Percentiles rank a stretch among this genome's conserved stretches.
Evolutionary conservation across 768 basidiomycete species (phyloP).

Genomic region (Amanita inopinata): DNA sequence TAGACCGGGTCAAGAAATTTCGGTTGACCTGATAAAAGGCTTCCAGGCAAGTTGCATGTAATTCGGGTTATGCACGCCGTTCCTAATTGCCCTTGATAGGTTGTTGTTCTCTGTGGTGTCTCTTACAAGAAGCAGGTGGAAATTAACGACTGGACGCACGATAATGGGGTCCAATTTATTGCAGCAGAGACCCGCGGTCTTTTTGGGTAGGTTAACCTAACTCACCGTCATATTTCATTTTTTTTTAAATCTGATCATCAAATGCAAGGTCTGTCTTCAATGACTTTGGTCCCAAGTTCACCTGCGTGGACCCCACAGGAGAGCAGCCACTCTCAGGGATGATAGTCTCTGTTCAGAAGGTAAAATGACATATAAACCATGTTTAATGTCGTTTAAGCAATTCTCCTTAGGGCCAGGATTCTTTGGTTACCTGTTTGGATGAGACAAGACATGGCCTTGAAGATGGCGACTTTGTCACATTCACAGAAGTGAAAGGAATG

Average conservation of each 20-base stretch:
- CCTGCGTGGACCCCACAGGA: slow-evolving; percentile 96
- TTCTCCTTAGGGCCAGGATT: slow-evolving; percentile 59
- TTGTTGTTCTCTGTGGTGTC: slow-evolving; percentile 79
- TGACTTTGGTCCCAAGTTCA: slow-evolving; percentile 92
- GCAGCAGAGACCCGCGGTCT: slow-evolving; percentile 86
- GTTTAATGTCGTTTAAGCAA: slow-evolving; percentile 1
- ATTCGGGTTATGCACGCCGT: slow-evolving; percentile 8
- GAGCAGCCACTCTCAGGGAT: slow-evolving; percentile 91
- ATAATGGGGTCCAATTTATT: slow-evolving; percentile 85
- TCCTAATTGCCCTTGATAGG: slow-evolving; percentile 32
- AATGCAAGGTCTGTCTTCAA: slow-evolving; percentile 76
- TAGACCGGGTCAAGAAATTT: slow-evolving; percentile 63
- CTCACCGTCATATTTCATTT: not conserved
- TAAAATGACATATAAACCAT: slow-evolving; percentile 17
- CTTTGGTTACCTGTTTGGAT: slow-evolving; percentile 92
- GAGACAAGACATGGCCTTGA: slow-evolving; percentile 98
- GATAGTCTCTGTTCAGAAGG: slow-evolving; percentile 91
- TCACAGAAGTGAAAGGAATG: slow-evolving; percentile 95
- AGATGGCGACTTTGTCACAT: slow-evolving; percentile 96
- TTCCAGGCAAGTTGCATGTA: slow-evolving; percentile 62
- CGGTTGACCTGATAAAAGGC: slow-evolving; percentile 70
- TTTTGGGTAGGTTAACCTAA: slow-evolving; percentile 71
- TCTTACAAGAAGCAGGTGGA: slow-evolving; percentile 78
- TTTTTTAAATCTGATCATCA: slow-evolving; percentile 5
- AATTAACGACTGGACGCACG: slow-evolving; percentile 92